Conservation (phyloP, 2,329 filamentous ascomycete genomes). For the Alternaria hordeiaustralica region DNA sequence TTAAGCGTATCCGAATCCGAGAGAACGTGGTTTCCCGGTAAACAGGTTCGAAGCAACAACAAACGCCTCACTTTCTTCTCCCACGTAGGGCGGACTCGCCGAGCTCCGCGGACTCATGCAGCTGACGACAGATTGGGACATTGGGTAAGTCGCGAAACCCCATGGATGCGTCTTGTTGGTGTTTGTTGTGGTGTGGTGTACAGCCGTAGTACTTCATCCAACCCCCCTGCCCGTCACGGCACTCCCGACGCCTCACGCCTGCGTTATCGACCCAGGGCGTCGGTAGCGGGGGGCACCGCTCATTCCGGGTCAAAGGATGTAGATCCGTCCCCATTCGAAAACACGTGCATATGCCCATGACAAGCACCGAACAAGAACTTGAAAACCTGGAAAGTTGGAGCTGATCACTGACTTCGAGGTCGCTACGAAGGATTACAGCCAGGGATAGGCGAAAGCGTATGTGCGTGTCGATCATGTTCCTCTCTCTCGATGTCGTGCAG, state of each 20-base stretch:
- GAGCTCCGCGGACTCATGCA: not conserved
- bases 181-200: not conserved
- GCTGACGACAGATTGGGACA: not conserved
- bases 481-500: not conserved
- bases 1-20: not conserved
- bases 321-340: constrained; percentile 6
- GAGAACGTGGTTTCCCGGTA: not conserved
- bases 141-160: not conserved
- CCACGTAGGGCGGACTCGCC: not conserved
- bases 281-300: constrained; percentile 11
- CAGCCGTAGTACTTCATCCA: not conserved
- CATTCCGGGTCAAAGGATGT: not conserved
- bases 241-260: constrained; percentile 11
- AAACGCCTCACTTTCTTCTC: not conserved
- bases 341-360: constrained; percentile 8
- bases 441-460: constrained; percentile 10
- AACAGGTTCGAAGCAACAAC: not conserved
- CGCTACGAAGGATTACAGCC: not conserved
- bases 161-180: not conserved
- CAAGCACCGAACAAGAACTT: not conserved
- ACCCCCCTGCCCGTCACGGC: not conserved
- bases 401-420: not conserved
- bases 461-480: constrained; percentile 1
- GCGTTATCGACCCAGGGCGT: constrained; percentile 13
- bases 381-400: not conserved